Base-by-base conservation (phyloP, 352 stramenopile genomes). In the Labyrinthula sp. region DNA sequence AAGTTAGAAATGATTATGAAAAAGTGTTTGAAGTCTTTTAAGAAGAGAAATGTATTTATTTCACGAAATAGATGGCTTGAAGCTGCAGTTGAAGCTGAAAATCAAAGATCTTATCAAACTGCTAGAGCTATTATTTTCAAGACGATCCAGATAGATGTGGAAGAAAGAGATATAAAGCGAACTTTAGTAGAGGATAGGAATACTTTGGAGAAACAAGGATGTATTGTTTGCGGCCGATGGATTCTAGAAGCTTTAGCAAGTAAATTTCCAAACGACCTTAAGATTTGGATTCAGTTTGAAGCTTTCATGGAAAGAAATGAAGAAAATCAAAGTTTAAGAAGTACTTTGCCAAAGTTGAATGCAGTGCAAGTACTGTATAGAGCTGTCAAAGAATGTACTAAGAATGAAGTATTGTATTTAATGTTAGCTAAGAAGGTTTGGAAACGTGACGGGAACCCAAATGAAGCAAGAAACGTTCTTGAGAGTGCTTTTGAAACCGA, bases 111-210 rank as follows among this genome's bases (percentile, higher is more conserved):
- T 31, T 76, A 77, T 26, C 58, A 93, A 12, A 96, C 87, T 2
- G 91, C 79, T 60, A 71, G 66, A 0, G 84, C 89, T 2, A 92
- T 97, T 57, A 73, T 97, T 17, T 72, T 75, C 30, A 69, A 75
- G 21, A 89, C 81, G 18, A 66, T 97, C 27, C 73, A 82, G 30
- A 67, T 95, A 27, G 89, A 82, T 2, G 79, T 97, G 1, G 84
- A 97, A 45, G 69, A 71, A 0, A 82, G 94, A 63, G 89, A 97
- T 64, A 65, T 76, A 15, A 84, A 89, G 47, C 68, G 85, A 28
- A 96, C 86, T 8, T 98, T 85, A 87, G 73, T 92, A 36, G 85
- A 94, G 34, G 90, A 99, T 63, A n/a, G n/a, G n/a, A n/a, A n/a
- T n/a, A n/a, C n/a, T n/a, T n/a, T n/a, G n/a, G n/a, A n/a, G n/a